Conservation (phyloP, 345 rosid species). For the Populus pruinosa region DNA sequence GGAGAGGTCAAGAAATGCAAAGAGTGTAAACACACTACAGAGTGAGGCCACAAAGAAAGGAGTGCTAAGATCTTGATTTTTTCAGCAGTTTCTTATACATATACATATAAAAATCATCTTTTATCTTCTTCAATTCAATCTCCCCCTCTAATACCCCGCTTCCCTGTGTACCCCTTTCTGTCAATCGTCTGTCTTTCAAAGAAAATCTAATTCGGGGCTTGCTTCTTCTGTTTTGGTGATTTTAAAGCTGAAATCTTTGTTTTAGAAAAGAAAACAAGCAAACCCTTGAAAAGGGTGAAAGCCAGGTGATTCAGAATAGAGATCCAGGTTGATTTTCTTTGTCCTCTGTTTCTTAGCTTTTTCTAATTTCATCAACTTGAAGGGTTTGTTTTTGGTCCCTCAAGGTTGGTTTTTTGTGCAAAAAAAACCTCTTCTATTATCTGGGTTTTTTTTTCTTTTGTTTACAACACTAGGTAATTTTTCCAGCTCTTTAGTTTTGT, state of each 20-base stretch:
- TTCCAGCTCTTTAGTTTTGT: neutral
- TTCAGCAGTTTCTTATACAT: neutral
- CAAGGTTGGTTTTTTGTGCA: conserved; percentile 24
- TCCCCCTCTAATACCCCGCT: conserved; percentile 42
- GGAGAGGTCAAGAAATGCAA: conserved; percentile 22
- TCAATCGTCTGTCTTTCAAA: conserved; percentile 66
- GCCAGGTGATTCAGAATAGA: conserved; percentile 80
- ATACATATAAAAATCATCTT: neutral
- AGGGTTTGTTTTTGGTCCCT: conserved; percentile 72
- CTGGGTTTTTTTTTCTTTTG: neutral
- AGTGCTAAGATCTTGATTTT: neutral
- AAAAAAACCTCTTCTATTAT: conserved; percentile 3
- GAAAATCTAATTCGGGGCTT: conserved; percentile 40
- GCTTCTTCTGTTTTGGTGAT: conserved; percentile 26
- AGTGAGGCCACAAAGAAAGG: conserved; percentile 21
- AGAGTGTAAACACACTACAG: conserved; percentile 28
- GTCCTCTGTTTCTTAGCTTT: conserved; percentile 9
- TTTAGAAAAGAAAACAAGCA: conserved; percentile 25
- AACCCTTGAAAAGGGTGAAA: conserved; percentile 48
- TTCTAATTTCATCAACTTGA: conserved; percentile 32
- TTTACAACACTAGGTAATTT: neutral
- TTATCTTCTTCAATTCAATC: neutral
- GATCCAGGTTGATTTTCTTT: conserved; percentile 42
- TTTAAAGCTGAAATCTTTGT: neutral
- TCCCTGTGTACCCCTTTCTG: conserved; percentile 75